Evolutionary conservation across 2,329 filamentous ascomycete genomes (phyloP).

Genomic region (Alternaria novae-zelandiae): DNA sequence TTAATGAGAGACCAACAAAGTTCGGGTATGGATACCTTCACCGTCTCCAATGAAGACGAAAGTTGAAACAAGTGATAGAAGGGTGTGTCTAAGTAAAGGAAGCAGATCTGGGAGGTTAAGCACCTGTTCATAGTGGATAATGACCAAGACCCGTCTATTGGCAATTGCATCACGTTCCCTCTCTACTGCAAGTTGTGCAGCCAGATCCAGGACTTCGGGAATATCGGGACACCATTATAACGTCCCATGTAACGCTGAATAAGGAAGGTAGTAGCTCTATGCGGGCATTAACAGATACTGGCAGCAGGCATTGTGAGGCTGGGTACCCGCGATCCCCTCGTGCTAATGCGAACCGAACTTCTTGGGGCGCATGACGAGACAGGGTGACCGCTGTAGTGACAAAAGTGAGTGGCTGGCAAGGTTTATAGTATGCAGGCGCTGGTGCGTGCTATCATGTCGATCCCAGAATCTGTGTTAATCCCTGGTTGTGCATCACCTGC

Average conservation of each 20-base stretch:
- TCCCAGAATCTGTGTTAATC: conserved; percentile 3
- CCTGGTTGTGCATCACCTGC: not conserved
- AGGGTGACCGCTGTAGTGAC: conserved; percentile 1
- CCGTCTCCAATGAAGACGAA: not conserved
- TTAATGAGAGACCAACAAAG: not conserved
- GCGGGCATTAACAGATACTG: not conserved
- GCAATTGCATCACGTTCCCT: not conserved
- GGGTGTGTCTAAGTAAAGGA: not conserved
- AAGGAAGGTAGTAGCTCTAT: not conserved
- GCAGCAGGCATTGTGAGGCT: not conserved
- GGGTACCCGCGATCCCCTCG: not conserved
- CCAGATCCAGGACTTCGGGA: not conserved
- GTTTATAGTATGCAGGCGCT: conserved; percentile 5
- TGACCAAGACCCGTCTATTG: not conserved
- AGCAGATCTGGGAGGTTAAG: not conserved
- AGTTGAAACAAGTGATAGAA: not conserved
- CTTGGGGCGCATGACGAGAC: conserved; percentile 12
- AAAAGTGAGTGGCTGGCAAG: not conserved
- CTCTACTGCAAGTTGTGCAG: not conserved
- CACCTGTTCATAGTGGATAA: not conserved
- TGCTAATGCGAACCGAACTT: not conserved
- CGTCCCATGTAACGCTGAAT: not conserved
- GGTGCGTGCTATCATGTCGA: conserved; percentile 9
- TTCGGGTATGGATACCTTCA: not conserved
- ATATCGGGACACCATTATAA: not conserved